These are phyloP conservation scores for Leptographium wingfieldii DNA, from an alignment of 2,329 filamentous ascomycete species.

Conservation along the genomic window DNA sequence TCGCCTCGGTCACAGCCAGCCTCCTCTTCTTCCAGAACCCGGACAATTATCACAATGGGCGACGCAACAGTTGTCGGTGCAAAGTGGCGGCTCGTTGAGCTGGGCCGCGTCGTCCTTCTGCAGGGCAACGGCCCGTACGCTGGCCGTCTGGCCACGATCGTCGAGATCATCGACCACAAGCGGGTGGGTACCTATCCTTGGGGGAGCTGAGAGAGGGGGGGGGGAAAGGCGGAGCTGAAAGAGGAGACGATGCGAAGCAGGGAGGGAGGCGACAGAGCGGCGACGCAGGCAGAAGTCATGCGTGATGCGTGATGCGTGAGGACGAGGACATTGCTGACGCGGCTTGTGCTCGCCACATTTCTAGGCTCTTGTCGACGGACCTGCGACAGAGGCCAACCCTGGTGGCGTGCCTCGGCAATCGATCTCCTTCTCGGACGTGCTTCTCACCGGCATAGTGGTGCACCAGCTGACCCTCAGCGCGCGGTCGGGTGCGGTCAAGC, in stretches of 20 bases:
- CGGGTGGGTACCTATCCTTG: conserved; percentile 60
- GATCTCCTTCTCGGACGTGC: conserved; percentile 66
- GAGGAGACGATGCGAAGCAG: conserved; percentile 1
- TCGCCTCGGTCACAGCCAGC: background rate
- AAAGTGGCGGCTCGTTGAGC: conserved; percentile 93
- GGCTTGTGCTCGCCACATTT: background rate
- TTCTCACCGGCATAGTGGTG: conserved; percentile 83
- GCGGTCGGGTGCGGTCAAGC: conserved; percentile 72
- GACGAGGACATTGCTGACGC: conserved; percentile 4
- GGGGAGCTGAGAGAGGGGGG: background rate
- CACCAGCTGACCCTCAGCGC: conserved; percentile 73
- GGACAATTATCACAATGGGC: conserved; percentile 52
- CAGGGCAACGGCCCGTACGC: conserved; percentile 63
- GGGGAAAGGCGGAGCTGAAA: background rate
- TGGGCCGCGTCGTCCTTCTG: conserved; percentile 93
- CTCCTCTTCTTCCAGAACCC: conserved; percentile 2
- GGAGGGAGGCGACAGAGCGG: background rate
- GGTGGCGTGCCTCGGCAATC: conserved; percentile 71
- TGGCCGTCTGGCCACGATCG: conserved; percentile 83
- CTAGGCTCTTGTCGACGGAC: conserved; percentile 92
- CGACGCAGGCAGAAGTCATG: background rate
- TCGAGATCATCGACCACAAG: conserved; percentile 99
- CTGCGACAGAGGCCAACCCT: conserved; percentile 66
- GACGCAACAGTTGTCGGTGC: conserved; percentile 71
- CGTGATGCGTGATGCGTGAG: background rate